Conservation (phyloP, 768 basidiomycete genomes). For the Mycena vitilis region DNA sequence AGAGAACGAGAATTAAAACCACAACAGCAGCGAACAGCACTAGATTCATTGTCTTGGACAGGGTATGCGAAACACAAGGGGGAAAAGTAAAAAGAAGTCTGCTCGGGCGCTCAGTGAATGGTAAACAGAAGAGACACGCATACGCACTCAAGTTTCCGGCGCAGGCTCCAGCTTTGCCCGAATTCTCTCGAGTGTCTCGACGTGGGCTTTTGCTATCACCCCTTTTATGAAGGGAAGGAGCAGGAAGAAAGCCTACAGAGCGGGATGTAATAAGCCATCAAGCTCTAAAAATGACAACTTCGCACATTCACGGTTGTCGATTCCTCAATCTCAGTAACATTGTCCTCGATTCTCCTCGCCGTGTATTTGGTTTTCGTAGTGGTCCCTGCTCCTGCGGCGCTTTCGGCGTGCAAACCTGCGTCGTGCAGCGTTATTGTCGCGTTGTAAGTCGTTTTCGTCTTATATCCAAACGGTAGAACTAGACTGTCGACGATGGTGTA, state of each 20-base stretch:
- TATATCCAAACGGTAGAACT: slow-evolving; percentile 40
- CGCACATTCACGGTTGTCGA: slow-evolving; percentile 45
- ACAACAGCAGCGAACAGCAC: slow-evolving; percentile 12
- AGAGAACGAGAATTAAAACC: slow-evolving; percentile 15
- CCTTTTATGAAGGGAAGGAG: slow-evolving; percentile 49
- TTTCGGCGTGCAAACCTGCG: slow-evolving; percentile 42
- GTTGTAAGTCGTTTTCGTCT: slow-evolving; percentile 43
- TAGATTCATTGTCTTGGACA: slow-evolving; percentile 15
- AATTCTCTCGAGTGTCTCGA: slow-evolving; percentile 42
- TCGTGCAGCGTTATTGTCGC: slow-evolving; percentile 36
- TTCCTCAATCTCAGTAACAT: slow-evolving; percentile 42
- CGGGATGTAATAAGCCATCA: background rate
- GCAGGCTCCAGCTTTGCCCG: slow-evolving; percentile 38
- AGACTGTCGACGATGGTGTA: slow-evolving; percentile 48
- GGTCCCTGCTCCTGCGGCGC: slow-evolving; percentile 44
- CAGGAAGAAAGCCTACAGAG: slow-evolving; percentile 46
- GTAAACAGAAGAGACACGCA: background rate
- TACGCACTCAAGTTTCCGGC: slow-evolving; percentile 1
- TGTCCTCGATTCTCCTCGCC: slow-evolving; percentile 31
- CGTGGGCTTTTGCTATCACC: slow-evolving; percentile 46
- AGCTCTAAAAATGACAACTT: background rate
- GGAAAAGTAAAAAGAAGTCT: background rate
- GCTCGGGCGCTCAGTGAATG: background rate
- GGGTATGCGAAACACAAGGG: background rate
- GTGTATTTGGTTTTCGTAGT: slow-evolving; percentile 36